Evolutionary conservation across 2,329 filamentous ascomycete genomes (phyloP).

Genomic region (Sphaceloma murrayae): DNA sequence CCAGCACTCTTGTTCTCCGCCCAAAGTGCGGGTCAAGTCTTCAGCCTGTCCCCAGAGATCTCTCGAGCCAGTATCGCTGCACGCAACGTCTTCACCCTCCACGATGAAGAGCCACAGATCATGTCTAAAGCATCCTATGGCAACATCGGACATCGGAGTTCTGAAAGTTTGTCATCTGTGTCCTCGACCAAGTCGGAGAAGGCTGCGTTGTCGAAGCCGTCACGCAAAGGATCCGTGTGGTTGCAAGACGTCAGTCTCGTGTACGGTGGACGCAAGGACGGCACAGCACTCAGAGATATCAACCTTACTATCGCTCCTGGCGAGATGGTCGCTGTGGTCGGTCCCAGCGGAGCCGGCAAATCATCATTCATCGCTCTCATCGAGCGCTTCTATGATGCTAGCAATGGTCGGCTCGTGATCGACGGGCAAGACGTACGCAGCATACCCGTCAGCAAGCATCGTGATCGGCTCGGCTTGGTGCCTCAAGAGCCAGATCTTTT

Average conservation of each 20-base stretch:
- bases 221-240: conserved; percentile 21
- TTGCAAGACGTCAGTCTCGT: conserved; percentile 33
- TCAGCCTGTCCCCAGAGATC: conserved; percentile 39
- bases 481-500: conserved; percentile 40
- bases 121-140: conserved; percentile 21
- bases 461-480: conserved; percentile 35
- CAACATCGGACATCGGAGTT: conserved; percentile 11
- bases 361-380: conserved; percentile 38
- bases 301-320: conserved; percentile 41
- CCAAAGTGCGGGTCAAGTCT: conserved; percentile 39
- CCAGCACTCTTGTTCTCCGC: conserved; percentile 40
- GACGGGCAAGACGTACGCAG: conserved; percentile 35
- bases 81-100: conserved; percentile 35
- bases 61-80: conserved; percentile 37
- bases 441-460: conserved; percentile 29
- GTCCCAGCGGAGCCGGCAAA: conserved; percentile 39
- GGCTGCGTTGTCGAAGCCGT: neutral
- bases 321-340: conserved; percentile 43
- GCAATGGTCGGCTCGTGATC: conserved; percentile 31
- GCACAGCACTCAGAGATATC: conserved; percentile 38
- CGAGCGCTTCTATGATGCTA: conserved; percentile 38
- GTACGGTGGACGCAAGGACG: conserved; percentile 31
- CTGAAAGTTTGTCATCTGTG: neutral
- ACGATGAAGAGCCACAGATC: conserved; percentile 34
- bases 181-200: neutral